Percentiles rank a stretch among this genome's conserved stretches.
Evolutionary conservation across 208 protist species (phyloP).

Genomic region (Entamoeba invadens): DNA sequence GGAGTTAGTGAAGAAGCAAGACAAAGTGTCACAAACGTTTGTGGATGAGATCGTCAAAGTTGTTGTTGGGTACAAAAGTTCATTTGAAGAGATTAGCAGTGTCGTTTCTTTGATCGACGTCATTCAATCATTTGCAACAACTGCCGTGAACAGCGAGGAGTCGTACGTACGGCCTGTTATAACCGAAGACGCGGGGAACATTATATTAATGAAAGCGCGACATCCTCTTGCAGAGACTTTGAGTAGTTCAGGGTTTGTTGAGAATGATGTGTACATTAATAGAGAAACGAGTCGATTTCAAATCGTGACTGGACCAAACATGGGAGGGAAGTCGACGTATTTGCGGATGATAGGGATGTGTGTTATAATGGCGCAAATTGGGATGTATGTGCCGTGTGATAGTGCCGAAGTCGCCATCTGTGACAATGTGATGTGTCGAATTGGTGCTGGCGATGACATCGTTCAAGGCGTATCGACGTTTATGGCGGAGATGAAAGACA

Average conservation of each 20-base stretch:
- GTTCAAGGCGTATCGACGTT: conserved; percentile 71
- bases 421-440: conserved; percentile 58
- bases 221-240: not conserved
- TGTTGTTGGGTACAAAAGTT: not conserved
- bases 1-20: not conserved
- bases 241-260: not conserved
- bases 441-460: conserved; percentile 71
- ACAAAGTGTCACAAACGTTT: not conserved
- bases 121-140: not conserved
- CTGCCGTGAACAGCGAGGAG: not conserved
- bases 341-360: not conserved
- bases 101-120: not conserved
- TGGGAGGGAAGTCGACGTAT: not conserved
- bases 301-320: not conserved
- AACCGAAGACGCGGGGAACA: not conserved
- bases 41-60: not conserved
- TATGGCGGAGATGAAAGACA: conserved; percentile 82
- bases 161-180: not conserved
- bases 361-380: not conserved
- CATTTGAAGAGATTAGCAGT: not conserved
- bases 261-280: not conserved
- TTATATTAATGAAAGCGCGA: not conserved
- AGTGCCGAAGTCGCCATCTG: not conserved
- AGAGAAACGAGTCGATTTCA: not conserved
- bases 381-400: not conserved